These are phyloP conservation scores for Crepidotus variabilis DNA, from an alignment of 768 basidiomycete genomes.

Conservation along the genomic window DNA sequence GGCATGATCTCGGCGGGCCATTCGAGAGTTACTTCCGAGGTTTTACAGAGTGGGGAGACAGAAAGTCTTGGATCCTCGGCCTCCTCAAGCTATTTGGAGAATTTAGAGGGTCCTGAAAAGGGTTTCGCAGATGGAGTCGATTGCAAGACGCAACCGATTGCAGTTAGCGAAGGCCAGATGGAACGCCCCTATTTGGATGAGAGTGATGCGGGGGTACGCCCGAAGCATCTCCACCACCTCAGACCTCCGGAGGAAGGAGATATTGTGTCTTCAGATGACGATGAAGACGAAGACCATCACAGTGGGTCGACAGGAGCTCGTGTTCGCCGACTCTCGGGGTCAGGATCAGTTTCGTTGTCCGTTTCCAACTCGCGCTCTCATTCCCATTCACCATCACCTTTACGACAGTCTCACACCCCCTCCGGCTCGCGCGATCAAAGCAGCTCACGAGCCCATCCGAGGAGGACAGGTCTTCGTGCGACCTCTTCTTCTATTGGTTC, in stretches of 20 bases:
- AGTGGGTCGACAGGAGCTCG: no score
- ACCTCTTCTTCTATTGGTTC: slow-evolving; percentile 1
- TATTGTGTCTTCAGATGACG: background rate
- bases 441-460: background rate
- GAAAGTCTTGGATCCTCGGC: background rate
- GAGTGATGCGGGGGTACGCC: background rate
- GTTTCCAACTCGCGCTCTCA: background rate
- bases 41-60: slow-evolving; percentile 10
- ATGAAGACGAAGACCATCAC: background rate
- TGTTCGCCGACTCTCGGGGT: background rate
- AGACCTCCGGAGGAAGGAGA: background rate
- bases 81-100: background rate
- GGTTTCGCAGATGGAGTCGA: background rate
- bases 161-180: background rate
- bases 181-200: background rate
- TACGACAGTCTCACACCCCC: background rate
- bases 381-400: background rate
- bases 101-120: background rate
- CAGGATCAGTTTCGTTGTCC: background rate
- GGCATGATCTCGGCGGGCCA: slow-evolving; percentile 12
- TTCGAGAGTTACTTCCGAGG: slow-evolving; percentile 15
- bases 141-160: background rate
- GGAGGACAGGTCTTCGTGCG: slow-evolving; percentile 2
- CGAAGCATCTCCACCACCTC: background rate
- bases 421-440: background rate